Evolutionary conservation across 139 green algal genomes (phyloP).

Genomic region (Raphidocelis subcapitata): DNA sequence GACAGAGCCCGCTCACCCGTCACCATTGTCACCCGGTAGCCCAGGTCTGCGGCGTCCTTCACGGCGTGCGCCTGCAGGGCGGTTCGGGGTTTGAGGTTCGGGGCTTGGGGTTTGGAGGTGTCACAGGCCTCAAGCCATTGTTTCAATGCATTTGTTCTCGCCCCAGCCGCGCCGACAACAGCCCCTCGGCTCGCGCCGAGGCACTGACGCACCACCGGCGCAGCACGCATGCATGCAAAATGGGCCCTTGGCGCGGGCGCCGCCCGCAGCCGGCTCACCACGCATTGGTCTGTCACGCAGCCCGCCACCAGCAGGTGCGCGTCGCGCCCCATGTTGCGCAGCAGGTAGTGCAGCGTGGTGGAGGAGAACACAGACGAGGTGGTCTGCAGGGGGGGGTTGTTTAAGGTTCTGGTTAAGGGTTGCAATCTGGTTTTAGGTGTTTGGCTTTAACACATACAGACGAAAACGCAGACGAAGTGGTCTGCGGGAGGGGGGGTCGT

Average conservation of each 20-base stretch:
- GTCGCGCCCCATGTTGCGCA: slow-evolving; percentile 44
- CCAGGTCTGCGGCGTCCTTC: slow-evolving; percentile 63
- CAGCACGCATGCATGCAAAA: too few relatives aligned
- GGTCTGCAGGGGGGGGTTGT: neutral
- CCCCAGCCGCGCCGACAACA: too few relatives aligned
- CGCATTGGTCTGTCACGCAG: slow-evolving; percentile 75
- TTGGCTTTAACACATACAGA: neutral
- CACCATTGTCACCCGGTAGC: slow-evolving; percentile 64
- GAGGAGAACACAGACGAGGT: slow-evolving; percentile 59
- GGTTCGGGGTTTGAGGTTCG: too few relatives aligned
- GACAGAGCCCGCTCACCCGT: slow-evolving; percentile 1
- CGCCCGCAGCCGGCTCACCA: slow-evolving; percentile 21
- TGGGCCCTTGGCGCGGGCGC: too few relatives aligned
- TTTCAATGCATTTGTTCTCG: too few relatives aligned
- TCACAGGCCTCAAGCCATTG: too few relatives aligned
- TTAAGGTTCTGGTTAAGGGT: neutral
- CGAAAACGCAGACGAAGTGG: too few relatives aligned
- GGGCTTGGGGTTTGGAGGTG: too few relatives aligned
- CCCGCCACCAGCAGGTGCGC: slow-evolving; percentile 56
- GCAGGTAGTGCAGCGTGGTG: slow-evolving; percentile 58
- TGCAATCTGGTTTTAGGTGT: neutral
- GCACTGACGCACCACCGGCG: too few relatives aligned
- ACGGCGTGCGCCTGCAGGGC: slow-evolving; percentile 49
- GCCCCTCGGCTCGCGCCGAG: too few relatives aligned
- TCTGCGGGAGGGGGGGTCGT: too few relatives aligned